Percentiles rank a stretch among this genome's conserved stretches.
Conservation (phyloP, 2,329 filamentous ascomycete species). For the Zasmidium cellare region DNA sequence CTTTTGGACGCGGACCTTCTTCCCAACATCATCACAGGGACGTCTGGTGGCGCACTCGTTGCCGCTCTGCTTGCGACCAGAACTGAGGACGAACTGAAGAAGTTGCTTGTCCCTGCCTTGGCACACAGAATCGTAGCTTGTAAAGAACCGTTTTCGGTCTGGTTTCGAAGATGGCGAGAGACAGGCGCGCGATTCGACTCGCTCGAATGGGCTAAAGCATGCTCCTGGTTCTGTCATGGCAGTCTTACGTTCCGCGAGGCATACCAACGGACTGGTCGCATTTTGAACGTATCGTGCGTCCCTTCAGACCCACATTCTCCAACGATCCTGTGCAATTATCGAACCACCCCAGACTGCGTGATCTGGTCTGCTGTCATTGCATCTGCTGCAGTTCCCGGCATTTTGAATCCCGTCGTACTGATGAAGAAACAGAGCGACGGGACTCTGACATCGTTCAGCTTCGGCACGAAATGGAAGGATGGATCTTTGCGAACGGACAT, state of each 20-base stretch:
- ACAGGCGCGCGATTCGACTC: slow-evolving; percentile 94
- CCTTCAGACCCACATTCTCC: slow-evolving; percentile 93
- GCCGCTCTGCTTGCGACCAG: slow-evolving; percentile 84
- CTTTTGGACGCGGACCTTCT: slow-evolving; percentile 81
- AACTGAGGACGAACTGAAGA: slow-evolving; percentile 86
- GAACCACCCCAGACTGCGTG: slow-evolving; percentile 93
- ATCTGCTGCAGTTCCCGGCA: slow-evolving; percentile 92
- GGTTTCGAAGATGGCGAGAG: slow-evolving; percentile 82
- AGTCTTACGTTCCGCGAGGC: slow-evolving; percentile 94
- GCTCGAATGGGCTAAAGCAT: slow-evolving; percentile 82
- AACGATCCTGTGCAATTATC: slow-evolving; percentile 89
- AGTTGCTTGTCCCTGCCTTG: slow-evolving; percentile 82
- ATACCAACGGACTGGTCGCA: slow-evolving; percentile 88
- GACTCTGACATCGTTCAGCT: slow-evolving; percentile 82
- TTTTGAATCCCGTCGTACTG: slow-evolving; percentile 90
- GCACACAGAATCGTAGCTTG: slow-evolving; percentile 83
- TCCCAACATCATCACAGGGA: slow-evolving; percentile 93
- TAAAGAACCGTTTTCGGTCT: slow-evolving; percentile 71
- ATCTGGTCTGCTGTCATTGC: slow-evolving; percentile 97
- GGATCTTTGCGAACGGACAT: slow-evolving; percentile 93
- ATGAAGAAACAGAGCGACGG: slow-evolving; percentile 82
- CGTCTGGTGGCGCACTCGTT: slow-evolving; percentile 88
- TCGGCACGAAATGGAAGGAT: slow-evolving; percentile 99
- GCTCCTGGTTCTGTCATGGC: slow-evolving; percentile 86
- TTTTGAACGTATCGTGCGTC: slow-evolving; percentile 93